Conservation (phyloP, 2,329 filamentous ascomycete genomes). For the Mycogone perniciosa region DNA sequence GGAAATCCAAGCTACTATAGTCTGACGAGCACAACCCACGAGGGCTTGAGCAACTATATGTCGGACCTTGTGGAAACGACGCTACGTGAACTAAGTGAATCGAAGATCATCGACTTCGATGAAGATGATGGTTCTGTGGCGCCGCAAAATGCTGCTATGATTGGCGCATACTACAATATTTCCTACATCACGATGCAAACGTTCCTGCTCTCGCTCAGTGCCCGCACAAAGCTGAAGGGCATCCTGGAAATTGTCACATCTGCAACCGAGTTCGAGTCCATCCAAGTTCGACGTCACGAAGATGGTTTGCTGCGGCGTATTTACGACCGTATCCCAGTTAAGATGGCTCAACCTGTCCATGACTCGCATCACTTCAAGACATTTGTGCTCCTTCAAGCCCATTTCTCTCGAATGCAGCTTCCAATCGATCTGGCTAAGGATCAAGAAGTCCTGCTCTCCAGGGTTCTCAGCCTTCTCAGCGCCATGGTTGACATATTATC, state of each 20-base stretch:
- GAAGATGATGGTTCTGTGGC: conserved; percentile 87
- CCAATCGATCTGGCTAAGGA: conserved; percentile 95
- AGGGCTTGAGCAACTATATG: conserved; percentile 87
- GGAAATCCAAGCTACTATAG: conserved; percentile 97
- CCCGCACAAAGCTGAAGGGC: conserved; percentile 89
- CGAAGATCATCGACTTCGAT: conserved; percentile 92
- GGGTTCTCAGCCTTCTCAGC: conserved; percentile 80
- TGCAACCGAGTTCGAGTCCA: conserved; percentile 90
- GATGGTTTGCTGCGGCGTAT: conserved; percentile 81
- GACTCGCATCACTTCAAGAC: conserved; percentile 98
- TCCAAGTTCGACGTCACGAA: conserved; percentile 91
- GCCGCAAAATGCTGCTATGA: conserved; percentile 94
- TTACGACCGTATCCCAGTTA: conserved; percentile 90
- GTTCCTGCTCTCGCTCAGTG: conserved; percentile 82
- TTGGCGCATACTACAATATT: conserved; percentile 98
- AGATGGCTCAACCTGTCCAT: conserved; percentile 80
- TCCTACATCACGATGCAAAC: conserved; percentile 99
- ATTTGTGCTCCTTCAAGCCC: conserved; percentile 92
- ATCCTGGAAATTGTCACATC: conserved; percentile 96
- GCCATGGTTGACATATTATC: conserved; percentile 93
- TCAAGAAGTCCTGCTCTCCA: conserved; percentile 79
- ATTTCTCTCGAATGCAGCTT: conserved; percentile 95
- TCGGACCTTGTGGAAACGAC: conserved; percentile 93
- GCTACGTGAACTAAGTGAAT: conserved; percentile 81
- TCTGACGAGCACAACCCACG: conserved; percentile 78